Conservation (phyloP, 2,329 filamentous ascomycete species). For the Zasmidium cellare region DNA sequence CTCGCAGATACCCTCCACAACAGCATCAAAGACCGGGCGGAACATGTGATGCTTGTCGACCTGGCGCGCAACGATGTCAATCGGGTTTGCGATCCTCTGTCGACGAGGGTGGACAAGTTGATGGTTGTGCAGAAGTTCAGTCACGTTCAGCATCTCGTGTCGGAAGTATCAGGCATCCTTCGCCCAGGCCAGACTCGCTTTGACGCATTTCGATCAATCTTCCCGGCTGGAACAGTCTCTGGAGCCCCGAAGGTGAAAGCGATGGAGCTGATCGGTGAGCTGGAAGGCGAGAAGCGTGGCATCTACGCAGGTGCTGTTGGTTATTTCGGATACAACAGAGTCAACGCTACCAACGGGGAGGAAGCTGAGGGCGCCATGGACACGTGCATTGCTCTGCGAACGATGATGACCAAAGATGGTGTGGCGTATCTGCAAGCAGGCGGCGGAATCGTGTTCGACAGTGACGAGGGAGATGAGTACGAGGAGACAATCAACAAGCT, state of each 20-base stretch:
- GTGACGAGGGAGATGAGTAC: constrained; percentile 87
- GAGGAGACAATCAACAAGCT: constrained; percentile 97
- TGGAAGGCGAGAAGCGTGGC: constrained; percentile 90
- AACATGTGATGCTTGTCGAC: constrained; percentile 98
- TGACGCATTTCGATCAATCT: constrained; percentile 91
- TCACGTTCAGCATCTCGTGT: constrained; percentile 95
- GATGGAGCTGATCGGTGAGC: constrained; percentile 94
- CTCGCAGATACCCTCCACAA: constrained; percentile 74
- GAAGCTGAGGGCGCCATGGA: constrained; percentile 85
- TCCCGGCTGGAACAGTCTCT: constrained; percentile 93
- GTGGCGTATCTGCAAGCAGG: constrained; percentile 86
- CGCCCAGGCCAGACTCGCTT: constrained; percentile 82
- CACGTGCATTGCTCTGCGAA: constrained; percentile 78
- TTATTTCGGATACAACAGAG: constrained; percentile 85
- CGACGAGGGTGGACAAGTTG: constrained; percentile 85
- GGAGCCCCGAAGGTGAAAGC: constrained; percentile 94
- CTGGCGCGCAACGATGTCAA: constrained; percentile 96
- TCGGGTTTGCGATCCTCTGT: constrained; percentile 86
- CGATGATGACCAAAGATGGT: constrained; percentile 91
- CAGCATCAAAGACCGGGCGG: constrained; percentile 87
- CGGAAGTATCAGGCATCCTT: constrained; percentile 89
- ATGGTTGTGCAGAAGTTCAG: constrained; percentile 96
- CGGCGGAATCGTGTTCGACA: constrained; percentile 93
- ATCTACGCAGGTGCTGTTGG: constrained; percentile 95
- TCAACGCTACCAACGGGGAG: constrained; percentile 52